Conservation (phyloP, 2,329 filamentous ascomycete genomes). For the Aspergillus awamori region DNA sequence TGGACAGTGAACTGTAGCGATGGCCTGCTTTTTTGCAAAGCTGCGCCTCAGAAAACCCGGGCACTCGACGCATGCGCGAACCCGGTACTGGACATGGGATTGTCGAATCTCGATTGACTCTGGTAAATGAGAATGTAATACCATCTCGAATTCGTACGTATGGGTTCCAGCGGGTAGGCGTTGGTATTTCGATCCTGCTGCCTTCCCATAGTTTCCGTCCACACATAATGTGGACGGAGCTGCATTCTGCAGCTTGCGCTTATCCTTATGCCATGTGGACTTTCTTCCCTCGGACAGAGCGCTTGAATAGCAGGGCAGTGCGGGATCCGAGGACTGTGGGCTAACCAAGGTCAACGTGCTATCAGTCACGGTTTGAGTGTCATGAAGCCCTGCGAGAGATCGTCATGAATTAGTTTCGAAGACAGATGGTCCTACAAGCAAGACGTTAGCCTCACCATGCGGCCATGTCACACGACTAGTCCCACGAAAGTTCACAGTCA, state of each 20-base stretch:
- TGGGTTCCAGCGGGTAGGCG: slow-evolving; percentile 15
- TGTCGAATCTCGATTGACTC: slow-evolving; percentile 18
- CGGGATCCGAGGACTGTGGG: not conserved
- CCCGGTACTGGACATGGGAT: slow-evolving; percentile 16
- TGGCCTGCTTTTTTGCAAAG: slow-evolving; percentile 7
- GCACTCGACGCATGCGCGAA: slow-evolving; percentile 15
- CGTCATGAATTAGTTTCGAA: not conserved
- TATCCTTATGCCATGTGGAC: not conserved
- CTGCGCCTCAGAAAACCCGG: slow-evolving; percentile 8
- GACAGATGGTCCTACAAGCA: not conserved
- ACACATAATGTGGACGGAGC: slow-evolving; percentile 3
- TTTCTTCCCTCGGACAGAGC: not conserved
- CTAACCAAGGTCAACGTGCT: slow-evolving; percentile 14
- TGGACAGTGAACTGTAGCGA: slow-evolving; percentile 18
- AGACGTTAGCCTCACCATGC: slow-evolving; percentile 12
- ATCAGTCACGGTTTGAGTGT: slow-evolving; percentile 14
- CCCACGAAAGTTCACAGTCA: slow-evolving; percentile 16
- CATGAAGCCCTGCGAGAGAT: slow-evolving; percentile 11
- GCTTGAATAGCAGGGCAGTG: not conserved
- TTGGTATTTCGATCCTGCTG: not conserved
- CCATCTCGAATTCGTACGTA: slow-evolving; percentile 20
- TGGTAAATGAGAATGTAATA: slow-evolving; percentile 17
- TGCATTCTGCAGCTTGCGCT: slow-evolving; percentile 10
- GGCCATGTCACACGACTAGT: slow-evolving; percentile 19
- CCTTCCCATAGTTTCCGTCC: not conserved